phyloP scores from a whole-genome alignment of 73 alveolate genomes.

The Paramecium primaurelia region DNA sequence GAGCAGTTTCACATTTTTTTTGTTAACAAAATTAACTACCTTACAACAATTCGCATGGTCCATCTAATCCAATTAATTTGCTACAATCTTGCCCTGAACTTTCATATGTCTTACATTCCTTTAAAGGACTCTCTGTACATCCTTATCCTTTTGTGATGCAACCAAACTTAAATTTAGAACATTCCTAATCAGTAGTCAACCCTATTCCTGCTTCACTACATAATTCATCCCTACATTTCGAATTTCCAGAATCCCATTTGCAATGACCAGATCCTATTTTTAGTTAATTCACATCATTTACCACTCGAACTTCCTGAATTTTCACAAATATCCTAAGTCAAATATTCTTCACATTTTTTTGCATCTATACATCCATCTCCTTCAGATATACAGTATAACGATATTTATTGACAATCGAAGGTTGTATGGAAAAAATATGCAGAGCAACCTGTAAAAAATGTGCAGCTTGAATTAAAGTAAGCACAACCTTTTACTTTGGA shows the following conservation, averaged over 20 bases:
- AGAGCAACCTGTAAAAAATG: constrained; percentile 25
- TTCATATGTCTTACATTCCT: not conserved
- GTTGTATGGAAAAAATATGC: not conserved
- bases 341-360: not conserved
- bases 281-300: not conserved
- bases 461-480: not conserved
- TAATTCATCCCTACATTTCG: not conserved
- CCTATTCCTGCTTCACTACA: not conserved
- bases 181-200: not conserved
- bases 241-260: not conserved
- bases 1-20: constrained; percentile 7
- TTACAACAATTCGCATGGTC: not conserved
- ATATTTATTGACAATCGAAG: not conserved
- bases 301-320: not conserved
- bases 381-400: not conserved
- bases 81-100: not conserved
- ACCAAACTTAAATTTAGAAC: not conserved
- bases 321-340: not conserved
- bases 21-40: not conserved
- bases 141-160: constrained; percentile 11
- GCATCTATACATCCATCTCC: not conserved
- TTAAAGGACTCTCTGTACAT: not conserved
- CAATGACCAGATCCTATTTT: not conserved
- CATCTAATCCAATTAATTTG: not conserved
- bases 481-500: not conserved